Percentiles rank a stretch among this genome's conserved stretches.
Conservation (phyloP, 2,329 filamentous ascomycete species). For the Fusarium tjaetaba region DNA sequence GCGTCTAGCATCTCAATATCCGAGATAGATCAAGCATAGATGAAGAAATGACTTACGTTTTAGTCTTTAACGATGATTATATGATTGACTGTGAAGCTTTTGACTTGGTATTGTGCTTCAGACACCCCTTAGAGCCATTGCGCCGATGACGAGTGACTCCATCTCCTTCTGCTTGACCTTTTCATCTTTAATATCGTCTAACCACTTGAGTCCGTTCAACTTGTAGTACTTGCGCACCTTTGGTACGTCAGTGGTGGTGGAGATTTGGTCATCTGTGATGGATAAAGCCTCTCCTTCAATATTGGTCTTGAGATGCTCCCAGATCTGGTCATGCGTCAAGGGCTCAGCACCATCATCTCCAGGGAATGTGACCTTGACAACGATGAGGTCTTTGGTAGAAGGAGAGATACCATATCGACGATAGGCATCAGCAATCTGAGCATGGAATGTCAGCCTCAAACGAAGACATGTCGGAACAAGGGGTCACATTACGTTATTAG, state of each 20-base stretch:
- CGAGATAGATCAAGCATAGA: conserved; percentile 42
- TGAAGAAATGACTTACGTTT: conserved; percentile 45
- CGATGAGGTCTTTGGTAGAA: conserved; percentile 75
- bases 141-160: conserved; percentile 76
- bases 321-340: conserved; percentile 58
- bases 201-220: conserved; percentile 68
- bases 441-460: conserved; percentile 12
- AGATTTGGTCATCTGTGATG: conserved; percentile 72
- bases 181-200: conserved; percentile 58
- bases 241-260: conserved; percentile 67
- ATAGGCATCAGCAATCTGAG: conserved; percentile 89
- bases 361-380: conserved; percentile 78
- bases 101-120: conserved; percentile 29
- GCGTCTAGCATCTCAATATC: conserved; percentile 39
- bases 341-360: conserved; percentile 54
- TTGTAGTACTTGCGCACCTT: conserved; percentile 90
- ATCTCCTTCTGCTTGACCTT: conserved; percentile 62
- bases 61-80: conserved; percentile 17
- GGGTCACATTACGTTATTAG: conserved; percentile 73
- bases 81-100: neutral
- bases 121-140: conserved; percentile 72
- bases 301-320: conserved; percentile 67
- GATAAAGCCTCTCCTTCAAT: conserved; percentile 69
- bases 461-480: neutral
- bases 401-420: conserved; percentile 84